These are phyloP conservation scores for Solanum chacoense DNA, from an alignment of 305 asterid genomes.

Conservation along the genomic window DNA sequence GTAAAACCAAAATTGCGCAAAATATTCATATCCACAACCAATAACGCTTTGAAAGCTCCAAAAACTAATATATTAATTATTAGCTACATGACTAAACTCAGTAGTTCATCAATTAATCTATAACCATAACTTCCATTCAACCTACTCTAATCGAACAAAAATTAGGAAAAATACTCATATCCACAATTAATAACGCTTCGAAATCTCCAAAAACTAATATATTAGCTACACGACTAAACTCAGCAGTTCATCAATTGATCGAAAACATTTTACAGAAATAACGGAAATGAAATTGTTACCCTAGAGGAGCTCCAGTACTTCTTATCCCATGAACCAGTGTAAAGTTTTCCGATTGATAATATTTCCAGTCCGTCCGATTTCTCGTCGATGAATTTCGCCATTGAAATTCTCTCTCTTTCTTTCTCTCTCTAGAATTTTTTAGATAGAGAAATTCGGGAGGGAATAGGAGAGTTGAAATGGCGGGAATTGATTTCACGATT, in stretches of 20 bases:
- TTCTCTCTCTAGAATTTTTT: background rate
- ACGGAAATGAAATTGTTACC: conserved; percentile 20
- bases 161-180: background rate
- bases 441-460: background rate
- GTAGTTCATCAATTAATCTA: background rate
- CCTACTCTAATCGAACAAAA: background rate
- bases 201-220: background rate
- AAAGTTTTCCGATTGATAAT: conserved; percentile 63
- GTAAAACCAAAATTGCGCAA: background rate
- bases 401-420: background rate
- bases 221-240: background rate
- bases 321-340: conserved; percentile 77
- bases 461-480: background rate
- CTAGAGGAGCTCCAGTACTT: conserved; percentile 98
- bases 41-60: background rate
- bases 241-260: background rate
- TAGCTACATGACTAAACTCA: background rate
- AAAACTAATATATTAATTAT: no score
- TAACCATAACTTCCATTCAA: background rate
- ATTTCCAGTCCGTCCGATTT: conserved; percentile 63
- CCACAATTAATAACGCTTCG: background rate
- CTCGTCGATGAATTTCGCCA: conserved; percentile 14
- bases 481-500: background rate
- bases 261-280: background rate
- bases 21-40: background rate